phyloP scores from a whole-genome alignment of 1,139 yeast genomes.

The Blastobotrys persicus region DNA sequence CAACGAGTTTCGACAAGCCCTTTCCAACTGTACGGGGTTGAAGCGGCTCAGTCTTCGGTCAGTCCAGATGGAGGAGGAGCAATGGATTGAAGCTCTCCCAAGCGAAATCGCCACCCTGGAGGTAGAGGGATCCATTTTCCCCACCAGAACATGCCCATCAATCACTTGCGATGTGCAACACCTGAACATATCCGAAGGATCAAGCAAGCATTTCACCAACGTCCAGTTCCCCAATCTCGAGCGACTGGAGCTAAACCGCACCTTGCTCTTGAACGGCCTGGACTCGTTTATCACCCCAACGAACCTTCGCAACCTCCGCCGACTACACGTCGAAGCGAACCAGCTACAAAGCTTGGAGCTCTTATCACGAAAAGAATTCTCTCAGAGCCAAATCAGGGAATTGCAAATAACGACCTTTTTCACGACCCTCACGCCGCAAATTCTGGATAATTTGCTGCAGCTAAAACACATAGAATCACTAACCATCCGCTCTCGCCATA shows the following conservation, averaged over 20 bases:
- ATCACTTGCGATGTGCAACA: not conserved
- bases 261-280: not conserved
- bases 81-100: not conserved
- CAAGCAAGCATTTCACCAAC: not conserved
- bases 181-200: not conserved
- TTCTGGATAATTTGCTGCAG: not conserved
- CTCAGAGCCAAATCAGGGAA: not conserved
- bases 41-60: not conserved
- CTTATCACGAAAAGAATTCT: not conserved
- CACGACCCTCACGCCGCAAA: not conserved
- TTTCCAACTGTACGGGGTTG: not conserved
- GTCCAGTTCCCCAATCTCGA: not conserved
- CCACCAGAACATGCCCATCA: not conserved
- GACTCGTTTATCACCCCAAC: not conserved
- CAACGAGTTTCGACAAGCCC: not conserved
- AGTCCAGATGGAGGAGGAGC: not conserved
- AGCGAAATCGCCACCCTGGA: not conserved
- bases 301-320: not conserved
- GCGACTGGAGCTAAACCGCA: not conserved
- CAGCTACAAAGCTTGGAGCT: not conserved
- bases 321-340: not conserved
- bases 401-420: not conserved
- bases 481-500: not conserved
- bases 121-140: not conserved
- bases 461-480: not conserved